These are phyloP conservation scores for Penicillium salamii DNA, from an alignment of 495 filamentous ascomycete species.

Conservation along the genomic window DNA sequence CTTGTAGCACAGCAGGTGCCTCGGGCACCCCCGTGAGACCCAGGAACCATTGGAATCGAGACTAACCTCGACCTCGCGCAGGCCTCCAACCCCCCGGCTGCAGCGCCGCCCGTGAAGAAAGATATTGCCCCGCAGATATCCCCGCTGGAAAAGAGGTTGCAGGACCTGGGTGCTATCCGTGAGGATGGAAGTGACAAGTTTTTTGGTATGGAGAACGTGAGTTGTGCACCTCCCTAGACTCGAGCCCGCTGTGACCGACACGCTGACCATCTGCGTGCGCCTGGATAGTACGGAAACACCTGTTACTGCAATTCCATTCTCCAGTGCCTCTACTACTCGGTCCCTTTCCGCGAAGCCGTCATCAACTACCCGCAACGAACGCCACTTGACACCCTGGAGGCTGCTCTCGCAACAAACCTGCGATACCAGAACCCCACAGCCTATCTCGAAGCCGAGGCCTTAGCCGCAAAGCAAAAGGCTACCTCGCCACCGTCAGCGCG, in stretches of 20 bases:
- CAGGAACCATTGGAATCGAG: slow-evolving; percentile 16
- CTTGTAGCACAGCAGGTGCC: slow-evolving; percentile 16
- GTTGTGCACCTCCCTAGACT: slow-evolving; percentile 27
- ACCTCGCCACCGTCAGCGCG: slow-evolving; percentile 35
- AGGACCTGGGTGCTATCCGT: slow-evolving; percentile 73
- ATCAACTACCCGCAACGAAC: slow-evolving; percentile 80
- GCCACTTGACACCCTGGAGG: slow-evolving; percentile 52
- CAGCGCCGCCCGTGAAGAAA: slow-evolving; percentile 59
- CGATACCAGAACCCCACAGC: slow-evolving; percentile 45
- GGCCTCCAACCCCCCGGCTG: slow-evolving; percentile 43
- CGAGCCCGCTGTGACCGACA: background rate
- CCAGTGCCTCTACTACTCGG: slow-evolving; percentile 94
- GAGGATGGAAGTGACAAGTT: slow-evolving; percentile 96
- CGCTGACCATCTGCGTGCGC: background rate
- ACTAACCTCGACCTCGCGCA: slow-evolving; percentile 21
- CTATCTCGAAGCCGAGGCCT: slow-evolving; percentile 40
- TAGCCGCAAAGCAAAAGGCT: slow-evolving; percentile 44
- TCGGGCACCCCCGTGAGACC: slow-evolving; percentile 9
- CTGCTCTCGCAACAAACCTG: slow-evolving; percentile 42
- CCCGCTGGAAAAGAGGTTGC: slow-evolving; percentile 78
- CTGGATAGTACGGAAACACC: slow-evolving; percentile 89
- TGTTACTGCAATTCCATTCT: slow-evolving; percentile 99
- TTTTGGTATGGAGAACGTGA: slow-evolving; percentile 96
- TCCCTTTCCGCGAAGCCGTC: slow-evolving; percentile 91
- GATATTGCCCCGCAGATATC: slow-evolving; percentile 67